Evolutionary conservation across 164 flowering plant species (phyloP), one percentile per base, ranked within the genome.

Genomic region (Buxus sempervirens): DNA sequence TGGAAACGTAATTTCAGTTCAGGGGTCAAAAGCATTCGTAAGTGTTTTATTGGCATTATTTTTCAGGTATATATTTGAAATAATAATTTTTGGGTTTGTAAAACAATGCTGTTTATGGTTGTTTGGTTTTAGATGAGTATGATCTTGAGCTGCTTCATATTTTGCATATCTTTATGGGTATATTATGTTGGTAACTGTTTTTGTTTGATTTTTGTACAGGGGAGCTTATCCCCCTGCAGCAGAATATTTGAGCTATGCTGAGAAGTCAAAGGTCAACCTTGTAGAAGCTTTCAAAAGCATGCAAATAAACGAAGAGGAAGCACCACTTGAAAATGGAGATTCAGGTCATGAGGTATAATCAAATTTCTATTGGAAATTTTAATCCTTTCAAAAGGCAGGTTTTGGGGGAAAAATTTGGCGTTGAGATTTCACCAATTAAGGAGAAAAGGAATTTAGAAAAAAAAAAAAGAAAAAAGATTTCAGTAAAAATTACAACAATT

Each of bases 261-360:
- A 82, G 20, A 82, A 70, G 72, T 71, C 85, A 71, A 76, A 75
- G 41, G 68, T 70, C 57, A 82, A 80, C 73, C 83, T 83, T 72
- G 86, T 85, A 64, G 89, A 85, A 68, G 79, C 73, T 65, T 85
- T 85, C 64, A 85, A 74, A 78, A 80, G 69, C 80, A 79, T 85
- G 87, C 80, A 76, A 67, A 54, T 83, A 62, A 81, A 75, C 25
- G 84, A 81, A 54, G 84, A 73, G n/a, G 75, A 72, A 48, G 62
- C 54, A 42, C 80, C 79, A 27, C 72, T 73, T 54, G 87, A 83
- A 82, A 83, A 85, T 75, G 89, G 89, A 68, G 84, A 63, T 56
- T 62, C 70, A 3, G 71, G 71, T 71, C 80, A 80, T 61, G 87
- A 83, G 86, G 88, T 81, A 79, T 60, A 20, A 38, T 19, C 12